phyloP scores from a whole-genome alignment of 2,329 filamentous ascomycete species.

The Didymella segeticola region DNA sequence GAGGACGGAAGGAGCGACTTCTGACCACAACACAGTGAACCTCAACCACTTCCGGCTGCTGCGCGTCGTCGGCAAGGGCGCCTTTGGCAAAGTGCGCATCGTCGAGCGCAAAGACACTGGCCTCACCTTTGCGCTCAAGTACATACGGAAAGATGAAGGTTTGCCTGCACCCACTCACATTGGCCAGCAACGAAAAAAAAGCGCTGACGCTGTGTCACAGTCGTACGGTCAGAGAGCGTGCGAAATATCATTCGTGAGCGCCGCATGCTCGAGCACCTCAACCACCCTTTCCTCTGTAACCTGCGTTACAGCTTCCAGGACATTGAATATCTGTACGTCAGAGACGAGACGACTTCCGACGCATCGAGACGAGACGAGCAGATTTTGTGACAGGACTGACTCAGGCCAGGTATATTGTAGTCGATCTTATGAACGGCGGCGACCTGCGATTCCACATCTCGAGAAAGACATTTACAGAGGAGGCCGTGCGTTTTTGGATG shows the following conservation, averaged over 20 bases:
- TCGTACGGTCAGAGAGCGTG: conserved; percentile 96
- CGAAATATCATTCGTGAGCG: conserved; percentile 97
- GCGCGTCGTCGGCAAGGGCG: conserved; percentile 94
- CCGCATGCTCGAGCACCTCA: conserved; percentile 96
- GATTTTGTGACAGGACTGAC: not conserved
- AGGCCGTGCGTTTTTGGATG: conserved; percentile 96
- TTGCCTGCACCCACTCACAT: conserved; percentile 40
- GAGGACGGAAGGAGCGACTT: conserved; percentile 24
- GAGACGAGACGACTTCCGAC: not conserved
- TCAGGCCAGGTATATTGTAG: conserved; percentile 73
- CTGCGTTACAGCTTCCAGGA: conserved; percentile 99
- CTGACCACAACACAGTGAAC: conserved; percentile 68
- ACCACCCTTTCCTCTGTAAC: conserved; percentile 98
- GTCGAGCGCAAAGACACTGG: conserved; percentile 97
- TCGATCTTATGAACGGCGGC: conserved; percentile 97
- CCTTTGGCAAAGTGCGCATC: conserved; percentile 98
- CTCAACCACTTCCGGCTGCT: conserved; percentile 96
- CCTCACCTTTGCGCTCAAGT: conserved; percentile 94
- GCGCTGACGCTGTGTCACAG: conserved; percentile 59
- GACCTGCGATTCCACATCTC: conserved; percentile 98
- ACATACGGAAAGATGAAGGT: conserved; percentile 99
- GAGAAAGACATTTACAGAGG: conserved; percentile 96
- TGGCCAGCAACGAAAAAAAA: conserved; percentile 10
- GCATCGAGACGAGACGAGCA: too few species aligned
- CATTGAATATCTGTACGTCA: conserved; percentile 84